Evolutionary conservation across 176 grass and related monocot genomes (phyloP).

Genomic region (Musa beccarii): DNA sequence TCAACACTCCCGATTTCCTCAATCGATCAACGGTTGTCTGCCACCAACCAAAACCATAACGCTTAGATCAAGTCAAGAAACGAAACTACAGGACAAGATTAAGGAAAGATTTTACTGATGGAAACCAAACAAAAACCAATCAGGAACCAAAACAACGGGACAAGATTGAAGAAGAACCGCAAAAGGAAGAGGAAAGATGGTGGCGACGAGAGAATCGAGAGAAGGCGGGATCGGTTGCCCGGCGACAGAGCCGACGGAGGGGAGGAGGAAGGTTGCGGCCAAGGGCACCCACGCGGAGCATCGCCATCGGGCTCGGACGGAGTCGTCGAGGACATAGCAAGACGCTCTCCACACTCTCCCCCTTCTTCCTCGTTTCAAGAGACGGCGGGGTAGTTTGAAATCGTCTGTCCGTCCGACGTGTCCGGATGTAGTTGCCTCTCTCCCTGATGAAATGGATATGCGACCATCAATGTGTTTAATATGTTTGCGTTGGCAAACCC

Average conservation of each 20-base stretch:
- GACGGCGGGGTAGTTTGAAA: no score
- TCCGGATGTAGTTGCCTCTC: no score
- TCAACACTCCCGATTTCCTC: slow-evolving; percentile 60
- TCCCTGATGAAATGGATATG: no score
- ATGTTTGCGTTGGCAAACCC: no score
- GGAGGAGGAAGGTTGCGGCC: slow-evolving; percentile 29
- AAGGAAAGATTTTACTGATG: no score
- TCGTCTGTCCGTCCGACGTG: no score
- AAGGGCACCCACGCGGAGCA: slow-evolving; percentile 45
- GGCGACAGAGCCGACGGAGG: neutral
- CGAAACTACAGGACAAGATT: neutral
- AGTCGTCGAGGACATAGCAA: no score
- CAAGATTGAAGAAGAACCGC: neutral
- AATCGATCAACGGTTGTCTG: slow-evolving; percentile 45
- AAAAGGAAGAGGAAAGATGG: neutral
- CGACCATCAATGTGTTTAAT: no score
- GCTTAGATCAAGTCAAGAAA: neutral
- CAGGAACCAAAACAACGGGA: neutral
- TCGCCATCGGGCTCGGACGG: slow-evolving; percentile 21
- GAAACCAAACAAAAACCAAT: neutral
- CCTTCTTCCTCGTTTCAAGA: no score
- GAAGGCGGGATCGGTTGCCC: slow-evolving; percentile 9
- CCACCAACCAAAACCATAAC: neutral
- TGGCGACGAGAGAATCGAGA: neutral
- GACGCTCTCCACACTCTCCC: no score